Conservation (phyloP, 2,329 filamentous ascomycete genomes). For the Claviceps africana region DNA sequence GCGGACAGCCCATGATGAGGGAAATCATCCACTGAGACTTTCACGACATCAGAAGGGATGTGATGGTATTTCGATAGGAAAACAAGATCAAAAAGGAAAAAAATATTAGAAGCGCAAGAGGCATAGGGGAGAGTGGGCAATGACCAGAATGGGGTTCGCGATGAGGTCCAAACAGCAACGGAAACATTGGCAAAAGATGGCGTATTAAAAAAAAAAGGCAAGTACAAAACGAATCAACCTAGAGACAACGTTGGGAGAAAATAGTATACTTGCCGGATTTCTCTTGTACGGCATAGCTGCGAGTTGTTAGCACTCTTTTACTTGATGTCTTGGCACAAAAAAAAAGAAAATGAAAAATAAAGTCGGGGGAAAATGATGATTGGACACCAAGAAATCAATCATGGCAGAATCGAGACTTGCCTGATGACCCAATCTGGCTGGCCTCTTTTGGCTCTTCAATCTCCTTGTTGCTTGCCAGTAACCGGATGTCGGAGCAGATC, state of each 20-base stretch:
- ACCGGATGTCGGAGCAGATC: conserved; percentile 61
- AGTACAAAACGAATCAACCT: no score
- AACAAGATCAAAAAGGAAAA: neutral
- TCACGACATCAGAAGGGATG: neutral
- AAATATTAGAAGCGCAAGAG: neutral
- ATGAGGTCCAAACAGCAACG: neutral
- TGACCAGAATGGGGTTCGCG: neutral
- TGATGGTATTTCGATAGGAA: neutral
- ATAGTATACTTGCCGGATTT: conserved; percentile 7
- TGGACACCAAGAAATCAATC: neutral
- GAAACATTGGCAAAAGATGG: neutral
- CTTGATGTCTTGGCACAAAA: conserved; percentile 10
- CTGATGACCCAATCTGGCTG: conserved; percentile 53
- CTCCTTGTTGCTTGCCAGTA: conserved; percentile 65
- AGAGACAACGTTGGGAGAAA: no score
- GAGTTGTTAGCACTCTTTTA: conserved; percentile 28
- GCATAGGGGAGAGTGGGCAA: neutral
- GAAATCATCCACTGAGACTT: no score
- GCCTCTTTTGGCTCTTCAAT: conserved; percentile 74
- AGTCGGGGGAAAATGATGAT: neutral
- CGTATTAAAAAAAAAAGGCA: no score
- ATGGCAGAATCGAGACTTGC: neutral
- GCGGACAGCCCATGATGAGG: neutral
- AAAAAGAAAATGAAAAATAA: no score
- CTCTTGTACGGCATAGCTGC: conserved; percentile 18